A percentile compares a stretch with the other conserved stretches of the same genome.
Evolutionary conservation across 2,329 filamentous ascomycete species (phyloP).

Genomic region (Ceratocystis albifundus): DNA sequence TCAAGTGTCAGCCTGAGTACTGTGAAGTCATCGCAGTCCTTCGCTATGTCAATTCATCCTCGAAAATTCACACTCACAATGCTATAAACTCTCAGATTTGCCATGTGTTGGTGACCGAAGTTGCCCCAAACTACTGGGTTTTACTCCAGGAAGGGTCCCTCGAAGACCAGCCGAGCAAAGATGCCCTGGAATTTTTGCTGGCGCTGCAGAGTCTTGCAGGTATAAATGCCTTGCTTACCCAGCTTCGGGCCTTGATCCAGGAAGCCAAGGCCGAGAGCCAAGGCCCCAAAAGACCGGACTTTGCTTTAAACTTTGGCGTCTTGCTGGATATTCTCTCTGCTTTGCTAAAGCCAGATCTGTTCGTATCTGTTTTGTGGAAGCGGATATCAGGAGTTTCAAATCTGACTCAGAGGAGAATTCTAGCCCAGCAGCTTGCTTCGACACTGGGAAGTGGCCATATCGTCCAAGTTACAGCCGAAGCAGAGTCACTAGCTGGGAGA

Average conservation of each 20-base stretch:
- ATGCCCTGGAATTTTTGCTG: slow-evolving; percentile 43
- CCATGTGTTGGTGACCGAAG: slow-evolving; percentile 60
- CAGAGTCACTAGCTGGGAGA: slow-evolving; percentile 28
- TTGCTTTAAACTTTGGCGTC: slow-evolving; percentile 35
- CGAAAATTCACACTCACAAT: neutral
- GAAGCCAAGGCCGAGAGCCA: slow-evolving; percentile 35
- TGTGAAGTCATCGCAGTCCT: slow-evolving; percentile 44
- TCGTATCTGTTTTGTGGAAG: slow-evolving; percentile 22
- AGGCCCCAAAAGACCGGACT: slow-evolving; percentile 33
- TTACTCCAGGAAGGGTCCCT: slow-evolving; percentile 41
- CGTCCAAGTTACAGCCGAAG: slow-evolving; percentile 43
- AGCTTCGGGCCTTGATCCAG: slow-evolving; percentile 51
- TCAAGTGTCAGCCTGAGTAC: slow-evolving; percentile 53
- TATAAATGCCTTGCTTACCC: slow-evolving; percentile 63
- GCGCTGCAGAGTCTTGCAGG: slow-evolving; percentile 65
- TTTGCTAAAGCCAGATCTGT: slow-evolving; percentile 11
- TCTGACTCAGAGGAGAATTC: slow-evolving; percentile 28
- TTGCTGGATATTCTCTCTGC: slow-evolving; percentile 36
- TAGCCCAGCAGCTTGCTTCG: slow-evolving; percentile 36
- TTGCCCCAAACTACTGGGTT: slow-evolving; percentile 73
- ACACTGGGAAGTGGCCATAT: slow-evolving; percentile 41
- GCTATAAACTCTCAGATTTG: slow-evolving; percentile 46
- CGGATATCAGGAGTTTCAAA: slow-evolving; percentile 22
- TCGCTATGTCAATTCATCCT: slow-evolving; percentile 35
- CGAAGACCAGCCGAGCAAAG: slow-evolving; percentile 26